A percentile compares a stretch with the other conserved stretches of the same genome.
phyloP scores from a whole-genome alignment of 345 rosid species.

The Arabidopsis thaliana region DNA sequence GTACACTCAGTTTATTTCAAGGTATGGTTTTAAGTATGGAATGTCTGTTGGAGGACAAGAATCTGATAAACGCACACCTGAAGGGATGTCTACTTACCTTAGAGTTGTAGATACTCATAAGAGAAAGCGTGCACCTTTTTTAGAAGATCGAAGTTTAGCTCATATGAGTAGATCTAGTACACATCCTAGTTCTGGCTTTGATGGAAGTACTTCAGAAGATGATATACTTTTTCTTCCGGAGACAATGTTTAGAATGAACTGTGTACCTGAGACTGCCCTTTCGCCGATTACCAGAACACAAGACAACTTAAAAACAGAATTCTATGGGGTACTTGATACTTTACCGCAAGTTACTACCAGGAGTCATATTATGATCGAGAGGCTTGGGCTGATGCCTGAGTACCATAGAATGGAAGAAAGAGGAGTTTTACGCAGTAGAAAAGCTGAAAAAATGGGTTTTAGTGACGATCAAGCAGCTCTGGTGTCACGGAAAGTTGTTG shows the following conservation, averaged over 20 bases:
- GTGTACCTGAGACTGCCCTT: constrained; percentile 84
- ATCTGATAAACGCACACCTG: constrained; percentile 72
- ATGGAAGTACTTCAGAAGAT: constrained; percentile 57
- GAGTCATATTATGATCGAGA: constrained; percentile 81
- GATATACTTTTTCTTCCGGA: constrained; percentile 77
- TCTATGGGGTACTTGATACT: constrained; percentile 72
- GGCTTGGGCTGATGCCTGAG: constrained; percentile 83
- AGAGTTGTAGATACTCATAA: constrained; percentile 66
- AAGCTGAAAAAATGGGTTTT: constrained; percentile 58
- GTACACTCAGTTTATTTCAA: constrained; percentile 81
- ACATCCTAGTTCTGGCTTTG: constrained; percentile 54
- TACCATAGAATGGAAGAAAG: constrained; percentile 69
- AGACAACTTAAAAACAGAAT: constrained; percentile 56
- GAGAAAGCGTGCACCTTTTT: constrained; percentile 68
- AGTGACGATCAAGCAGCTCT: constrained; percentile 77
- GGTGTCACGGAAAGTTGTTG: constrained; percentile 67
- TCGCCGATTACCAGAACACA: constrained; percentile 50
- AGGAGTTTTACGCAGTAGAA: constrained; percentile 63
- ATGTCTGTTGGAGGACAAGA: constrained; percentile 65
- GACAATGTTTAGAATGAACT: constrained; percentile 71
- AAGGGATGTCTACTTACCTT: constrained; percentile 74
- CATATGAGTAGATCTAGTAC: constrained; percentile 46
- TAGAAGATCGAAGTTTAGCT: constrained; percentile 51
- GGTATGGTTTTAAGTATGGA: constrained; percentile 61
- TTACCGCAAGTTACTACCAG: constrained; percentile 68